These are phyloP conservation scores for Annulohypoxylon nitens DNA, from an alignment of 495 filamentous ascomycete species.

Conservation along the genomic window DNA sequence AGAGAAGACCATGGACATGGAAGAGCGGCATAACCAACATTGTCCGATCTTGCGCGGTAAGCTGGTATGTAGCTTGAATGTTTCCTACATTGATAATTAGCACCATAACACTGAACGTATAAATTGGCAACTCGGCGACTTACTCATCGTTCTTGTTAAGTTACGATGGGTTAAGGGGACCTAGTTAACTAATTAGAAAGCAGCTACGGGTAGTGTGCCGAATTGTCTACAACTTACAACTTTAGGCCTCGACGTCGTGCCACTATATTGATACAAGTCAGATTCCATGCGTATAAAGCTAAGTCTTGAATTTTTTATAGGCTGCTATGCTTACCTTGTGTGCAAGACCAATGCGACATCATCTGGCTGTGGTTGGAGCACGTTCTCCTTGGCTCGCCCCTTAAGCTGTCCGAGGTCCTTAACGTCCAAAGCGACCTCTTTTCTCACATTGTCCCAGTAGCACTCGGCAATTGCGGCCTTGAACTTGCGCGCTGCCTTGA, in stretches of 20 bases:
- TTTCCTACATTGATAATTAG: constrained; percentile 63
- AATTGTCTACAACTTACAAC: constrained; percentile 62
- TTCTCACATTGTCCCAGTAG: constrained; percentile 73
- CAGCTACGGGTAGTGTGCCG: neutral
- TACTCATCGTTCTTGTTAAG: constrained; percentile 79
- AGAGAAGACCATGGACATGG: constrained; percentile 88
- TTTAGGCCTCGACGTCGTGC: constrained; percentile 86
- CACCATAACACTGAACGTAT: constrained; percentile 1
- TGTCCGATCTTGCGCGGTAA: constrained; percentile 76
- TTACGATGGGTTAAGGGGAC: constrained; percentile 84
- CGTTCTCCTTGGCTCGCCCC: constrained; percentile 60
- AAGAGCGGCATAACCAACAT: constrained; percentile 93
- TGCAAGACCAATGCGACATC: constrained; percentile 80
- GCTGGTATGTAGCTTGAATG: constrained; percentile 78
- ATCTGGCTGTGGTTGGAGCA: constrained; percentile 71
- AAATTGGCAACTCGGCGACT: constrained; percentile 36
- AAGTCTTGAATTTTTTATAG: neutral
- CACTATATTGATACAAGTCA: constrained; percentile 59
- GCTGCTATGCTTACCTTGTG: constrained; percentile 49
- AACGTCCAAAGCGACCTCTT: constrained; percentile 78
- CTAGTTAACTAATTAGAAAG: constrained; percentile 49
- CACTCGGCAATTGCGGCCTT: constrained; percentile 83
- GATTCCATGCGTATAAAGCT: constrained; percentile 50
- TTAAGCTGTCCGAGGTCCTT: constrained; percentile 77
- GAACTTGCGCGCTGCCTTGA: constrained; percentile 79